Percentiles rank a stretch among this genome's conserved stretches.
phyloP scores from a whole-genome alignment of 2,329 filamentous ascomycete species.

The Salinomyces thailandicus region DNA sequence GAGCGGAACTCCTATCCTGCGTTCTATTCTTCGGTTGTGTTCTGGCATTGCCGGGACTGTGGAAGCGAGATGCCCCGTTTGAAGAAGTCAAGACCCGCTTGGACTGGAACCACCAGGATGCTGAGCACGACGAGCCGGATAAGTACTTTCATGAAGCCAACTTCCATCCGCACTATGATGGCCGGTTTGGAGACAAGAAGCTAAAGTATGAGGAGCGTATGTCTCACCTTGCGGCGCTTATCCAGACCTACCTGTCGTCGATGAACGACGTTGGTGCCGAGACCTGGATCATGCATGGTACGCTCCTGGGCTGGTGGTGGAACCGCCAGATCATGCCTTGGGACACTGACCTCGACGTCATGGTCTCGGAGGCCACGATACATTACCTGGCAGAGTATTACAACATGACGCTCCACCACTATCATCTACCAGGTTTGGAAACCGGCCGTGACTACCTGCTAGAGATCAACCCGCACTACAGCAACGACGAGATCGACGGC shows the following conservation, averaged over 20 bases:
- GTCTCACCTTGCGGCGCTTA: conserved; percentile 40
- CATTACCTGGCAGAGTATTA: conserved; percentile 48
- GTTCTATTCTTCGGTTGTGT: too few species aligned
- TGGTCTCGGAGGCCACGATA: conserved; percentile 46
- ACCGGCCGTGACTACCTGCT: conserved; percentile 39
- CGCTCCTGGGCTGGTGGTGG: conserved; percentile 54
- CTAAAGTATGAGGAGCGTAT: conserved; percentile 39
- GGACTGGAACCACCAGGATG: conserved; percentile 27
- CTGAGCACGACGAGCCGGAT: conserved; percentile 25
- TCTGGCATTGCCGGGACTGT: not conserved
- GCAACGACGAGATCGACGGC: conserved; percentile 35
- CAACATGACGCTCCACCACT: conserved; percentile 50
- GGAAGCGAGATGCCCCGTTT: conserved; percentile 31
- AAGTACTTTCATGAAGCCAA: conserved; percentile 45
- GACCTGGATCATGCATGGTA: conserved; percentile 56
- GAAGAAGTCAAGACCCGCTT: conserved; percentile 33
- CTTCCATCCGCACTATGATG: conserved; percentile 48
- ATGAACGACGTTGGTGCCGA: conserved; percentile 48
- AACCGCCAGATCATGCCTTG: conserved; percentile 51
- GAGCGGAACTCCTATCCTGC: too few species aligned
- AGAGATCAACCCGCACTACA: conserved; percentile 50
- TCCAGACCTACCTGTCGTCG: conserved; percentile 46
- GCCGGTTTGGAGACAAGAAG: conserved; percentile 40
- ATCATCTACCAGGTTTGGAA: conserved; percentile 16
- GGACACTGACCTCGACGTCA: conserved; percentile 52